phyloP scores from a whole-genome alignment of 768 basidiomycete species.

The Hortiboletus campestris region DNA sequence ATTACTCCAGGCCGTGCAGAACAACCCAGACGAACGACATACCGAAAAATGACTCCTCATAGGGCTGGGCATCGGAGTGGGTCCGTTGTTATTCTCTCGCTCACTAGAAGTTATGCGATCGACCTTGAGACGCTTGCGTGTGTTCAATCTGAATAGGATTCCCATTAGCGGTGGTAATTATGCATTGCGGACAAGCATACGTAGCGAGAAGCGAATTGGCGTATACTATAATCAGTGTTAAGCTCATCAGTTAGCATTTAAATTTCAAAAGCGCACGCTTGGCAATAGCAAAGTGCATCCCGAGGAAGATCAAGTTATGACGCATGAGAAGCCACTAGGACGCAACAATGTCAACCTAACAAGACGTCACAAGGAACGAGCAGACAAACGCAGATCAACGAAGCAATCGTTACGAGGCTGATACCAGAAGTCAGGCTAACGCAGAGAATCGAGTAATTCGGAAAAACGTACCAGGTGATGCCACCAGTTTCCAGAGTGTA shows the following conservation, averaged over 20 bases:
- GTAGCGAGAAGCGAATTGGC: constrained; percentile 36
- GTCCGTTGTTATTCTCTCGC: constrained; percentile 17
- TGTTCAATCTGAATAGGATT: constrained; percentile 23
- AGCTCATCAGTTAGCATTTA: neutral
- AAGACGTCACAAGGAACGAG: neutral
- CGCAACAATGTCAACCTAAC: neutral
- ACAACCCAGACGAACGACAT: neutral
- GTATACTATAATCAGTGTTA: constrained; percentile 20
- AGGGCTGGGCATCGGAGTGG: constrained; percentile 12
- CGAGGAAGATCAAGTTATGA: constrained; percentile 35
- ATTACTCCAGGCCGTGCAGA: neutral
- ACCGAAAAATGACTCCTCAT: constrained; percentile 26
- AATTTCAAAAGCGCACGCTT: constrained; percentile 23
- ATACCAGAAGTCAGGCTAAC: neutral
- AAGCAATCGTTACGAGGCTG: constrained; percentile 34
- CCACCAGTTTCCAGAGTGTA: constrained; percentile 55
- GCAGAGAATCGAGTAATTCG: neutral
- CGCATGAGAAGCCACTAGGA: constrained; percentile 33
- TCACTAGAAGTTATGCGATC: constrained; percentile 29
- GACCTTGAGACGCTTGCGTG: constrained; percentile 29
- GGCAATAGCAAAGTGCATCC: constrained; percentile 36
- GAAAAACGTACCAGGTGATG: constrained; percentile 39
- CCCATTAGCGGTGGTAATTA: neutral
- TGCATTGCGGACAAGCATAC: constrained; percentile 13
- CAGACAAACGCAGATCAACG: constrained; percentile 31